phyloP scores from a whole-genome alignment of 768 basidiomycete species.

The Tulasnella sp. region DNA sequence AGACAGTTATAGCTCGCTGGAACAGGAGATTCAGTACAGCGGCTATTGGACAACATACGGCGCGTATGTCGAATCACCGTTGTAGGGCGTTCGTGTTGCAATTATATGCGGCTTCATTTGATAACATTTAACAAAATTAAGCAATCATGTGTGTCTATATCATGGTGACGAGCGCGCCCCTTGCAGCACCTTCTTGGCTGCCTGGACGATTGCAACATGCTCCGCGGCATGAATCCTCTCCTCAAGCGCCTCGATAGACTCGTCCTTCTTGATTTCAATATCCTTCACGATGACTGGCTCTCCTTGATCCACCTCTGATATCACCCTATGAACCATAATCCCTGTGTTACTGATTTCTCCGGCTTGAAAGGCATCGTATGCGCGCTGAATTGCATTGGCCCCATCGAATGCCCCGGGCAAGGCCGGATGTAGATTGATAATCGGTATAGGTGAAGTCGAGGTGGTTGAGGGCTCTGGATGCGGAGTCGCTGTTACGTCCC shows the following conservation, averaged over 20 bases:
- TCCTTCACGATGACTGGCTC: slow-evolving; percentile 75
- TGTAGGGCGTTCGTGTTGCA: too few species aligned
- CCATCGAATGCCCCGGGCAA: slow-evolving; percentile 95
- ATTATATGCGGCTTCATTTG: too few species aligned
- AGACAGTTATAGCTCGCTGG: too few species aligned
- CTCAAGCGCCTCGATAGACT: slow-evolving; percentile 62
- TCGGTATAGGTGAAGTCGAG: slow-evolving; percentile 41
- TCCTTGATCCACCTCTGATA: slow-evolving; percentile 88
- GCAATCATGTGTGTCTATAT: too few species aligned
- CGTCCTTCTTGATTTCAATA: slow-evolving; percentile 61
- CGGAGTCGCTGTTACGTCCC: not conserved
- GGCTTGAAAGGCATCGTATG: slow-evolving; percentile 76
- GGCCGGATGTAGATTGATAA: slow-evolving; percentile 96
- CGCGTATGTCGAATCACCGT: too few species aligned
- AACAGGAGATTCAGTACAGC: too few species aligned
- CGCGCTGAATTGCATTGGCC: slow-evolving; percentile 79
- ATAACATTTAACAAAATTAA: too few species aligned
- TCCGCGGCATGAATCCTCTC: slow-evolving; percentile 70
- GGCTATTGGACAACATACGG: too few species aligned
- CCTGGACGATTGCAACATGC: slow-evolving; percentile 87
- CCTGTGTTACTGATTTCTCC: slow-evolving; percentile 74
- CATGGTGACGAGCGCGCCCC: not conserved
- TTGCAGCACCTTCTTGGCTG: slow-evolving; percentile 52
- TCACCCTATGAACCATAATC: slow-evolving; percentile 88
- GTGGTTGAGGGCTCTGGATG: not conserved